A percentile compares a stretch with the other conserved stretches of the same genome.
These are phyloP conservation scores for Allium fistulosum DNA, from an alignment of 106 monocot species.

Conservation along the genomic window DNA sequence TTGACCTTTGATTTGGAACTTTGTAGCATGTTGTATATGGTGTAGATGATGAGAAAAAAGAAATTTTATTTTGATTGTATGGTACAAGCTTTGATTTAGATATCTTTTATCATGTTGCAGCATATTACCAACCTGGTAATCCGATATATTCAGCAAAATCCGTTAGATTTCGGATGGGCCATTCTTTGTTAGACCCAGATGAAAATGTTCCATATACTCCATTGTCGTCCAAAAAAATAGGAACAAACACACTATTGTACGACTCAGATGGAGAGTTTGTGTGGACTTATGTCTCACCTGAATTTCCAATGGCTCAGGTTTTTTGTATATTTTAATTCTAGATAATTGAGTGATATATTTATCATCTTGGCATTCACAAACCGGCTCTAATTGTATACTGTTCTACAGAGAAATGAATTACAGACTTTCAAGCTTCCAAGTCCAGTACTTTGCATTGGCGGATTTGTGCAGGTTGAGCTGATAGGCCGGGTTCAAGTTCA, in stretches of 20 bases:
- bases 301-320: conserved; percentile 75
- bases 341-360: neutral
- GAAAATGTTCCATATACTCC: neutral
- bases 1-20: too few relatives aligned
- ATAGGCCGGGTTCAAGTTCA: conserved; percentile 61
- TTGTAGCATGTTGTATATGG: too few relatives aligned
- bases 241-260: too few relatives aligned
- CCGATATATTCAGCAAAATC: conserved; percentile 70
- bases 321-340: neutral
- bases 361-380: neutral
- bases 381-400: neutral
- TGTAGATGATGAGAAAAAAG: too few relatives aligned
- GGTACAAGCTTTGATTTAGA: neutral
- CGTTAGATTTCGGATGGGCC: conserved; percentile 73
- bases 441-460: conserved; percentile 59
- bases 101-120: conserved; percentile 14
- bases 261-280: conserved; percentile 24
- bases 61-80: too few relatives aligned
- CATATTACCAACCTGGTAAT: conserved; percentile 32
- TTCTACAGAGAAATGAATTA: conserved; percentile 29
- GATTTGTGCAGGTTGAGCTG: conserved; percentile 50
- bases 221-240: too few relatives aligned
- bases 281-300: conserved; percentile 84
- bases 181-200: conserved; percentile 7
- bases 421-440: conserved; percentile 66